Conservation (phyloP, 768 basidiomycete species). For the Hirschioporus abietinus region DNA sequence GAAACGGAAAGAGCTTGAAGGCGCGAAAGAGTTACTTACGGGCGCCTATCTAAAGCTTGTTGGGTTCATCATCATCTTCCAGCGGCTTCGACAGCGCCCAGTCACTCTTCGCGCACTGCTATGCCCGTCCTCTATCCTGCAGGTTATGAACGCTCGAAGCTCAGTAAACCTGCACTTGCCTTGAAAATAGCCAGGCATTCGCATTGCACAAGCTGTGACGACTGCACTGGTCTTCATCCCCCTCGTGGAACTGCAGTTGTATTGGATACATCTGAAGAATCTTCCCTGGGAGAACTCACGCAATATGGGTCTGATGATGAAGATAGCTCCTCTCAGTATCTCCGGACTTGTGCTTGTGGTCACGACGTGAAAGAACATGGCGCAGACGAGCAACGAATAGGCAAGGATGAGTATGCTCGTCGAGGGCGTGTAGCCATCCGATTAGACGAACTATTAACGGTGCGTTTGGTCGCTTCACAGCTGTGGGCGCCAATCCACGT, state of each 20-base stretch:
- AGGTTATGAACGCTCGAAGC: slow-evolving; percentile 42
- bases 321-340: slow-evolving; percentile 44
- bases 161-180: slow-evolving; percentile 45
- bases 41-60: background rate
- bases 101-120: background rate
- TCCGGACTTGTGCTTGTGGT: slow-evolving; percentile 62
- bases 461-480: slow-evolving; percentile 30
- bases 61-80: background rate
- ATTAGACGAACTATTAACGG: slow-evolving; percentile 79
- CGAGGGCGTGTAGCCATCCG: slow-evolving; percentile 70
- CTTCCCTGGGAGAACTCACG: slow-evolving; percentile 48
- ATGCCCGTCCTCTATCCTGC: slow-evolving; percentile 51
- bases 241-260: slow-evolving; percentile 51
- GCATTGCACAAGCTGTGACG: slow-evolving; percentile 55
- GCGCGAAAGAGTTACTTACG: background rate
- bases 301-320: slow-evolving; percentile 74
- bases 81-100: background rate
- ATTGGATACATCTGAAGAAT: slow-evolving; percentile 44
- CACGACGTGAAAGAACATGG: slow-evolving; percentile 63
- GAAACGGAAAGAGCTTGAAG: background rate
- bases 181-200: slow-evolving; percentile 85
- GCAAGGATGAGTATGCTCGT: slow-evolving; percentile 61
- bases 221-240: slow-evolving; percentile 72
- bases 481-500: background rate
- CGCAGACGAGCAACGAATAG: slow-evolving; percentile 52